These are phyloP conservation scores for Diplogelasinospora grovesii DNA, from an alignment of 495 filamentous ascomycete genomes.

Conservation along the genomic window DNA sequence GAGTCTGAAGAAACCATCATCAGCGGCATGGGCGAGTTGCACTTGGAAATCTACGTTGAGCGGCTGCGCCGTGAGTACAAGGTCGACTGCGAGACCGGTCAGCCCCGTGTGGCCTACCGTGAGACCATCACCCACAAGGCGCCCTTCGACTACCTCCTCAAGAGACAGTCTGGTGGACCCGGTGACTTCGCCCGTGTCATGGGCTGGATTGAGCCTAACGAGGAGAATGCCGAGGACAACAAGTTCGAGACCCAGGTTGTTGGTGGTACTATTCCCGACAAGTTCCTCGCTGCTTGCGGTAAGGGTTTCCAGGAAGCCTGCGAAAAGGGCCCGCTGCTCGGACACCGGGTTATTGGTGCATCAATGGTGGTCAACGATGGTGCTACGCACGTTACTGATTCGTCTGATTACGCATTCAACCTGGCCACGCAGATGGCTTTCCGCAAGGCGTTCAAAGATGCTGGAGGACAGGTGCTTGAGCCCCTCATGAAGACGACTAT, in stretches of 20 bases:
- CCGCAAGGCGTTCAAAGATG: constrained; percentile 83
- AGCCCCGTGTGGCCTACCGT: constrained; percentile 95
- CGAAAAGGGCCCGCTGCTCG: constrained; percentile 83
- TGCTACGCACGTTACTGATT: constrained; percentile 96
- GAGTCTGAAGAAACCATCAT: constrained; percentile 96
- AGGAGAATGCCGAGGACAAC: constrained; percentile 60
- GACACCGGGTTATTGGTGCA: constrained; percentile 86
- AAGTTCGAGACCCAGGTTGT: constrained; percentile 79
- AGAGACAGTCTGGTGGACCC: constrained; percentile 93
- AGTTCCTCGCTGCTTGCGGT: constrained; percentile 91
- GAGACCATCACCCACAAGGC: constrained; percentile 78
- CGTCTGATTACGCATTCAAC: constrained; percentile 97
- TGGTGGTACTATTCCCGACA: constrained; percentile 90
- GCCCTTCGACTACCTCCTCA: constrained; percentile 87
- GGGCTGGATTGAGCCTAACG: constrained; percentile 86
- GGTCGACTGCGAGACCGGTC: constrained; percentile 90
- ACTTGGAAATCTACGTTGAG: constrained; percentile 96
- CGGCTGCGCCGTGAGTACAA: constrained; percentile 97
- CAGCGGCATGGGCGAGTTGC: constrained; percentile 96
- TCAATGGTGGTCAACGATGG: constrained; percentile 94
- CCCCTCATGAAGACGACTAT: constrained; percentile 98
- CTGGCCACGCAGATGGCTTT: constrained; percentile 94
- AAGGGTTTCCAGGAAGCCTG: constrained; percentile 88
- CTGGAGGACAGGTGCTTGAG: constrained; percentile 76
- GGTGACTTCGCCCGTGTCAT: constrained; percentile 94